phyloP scores from a whole-genome alignment of 2,329 filamentous ascomycete species.

The Exophiala viscosa region DNA sequence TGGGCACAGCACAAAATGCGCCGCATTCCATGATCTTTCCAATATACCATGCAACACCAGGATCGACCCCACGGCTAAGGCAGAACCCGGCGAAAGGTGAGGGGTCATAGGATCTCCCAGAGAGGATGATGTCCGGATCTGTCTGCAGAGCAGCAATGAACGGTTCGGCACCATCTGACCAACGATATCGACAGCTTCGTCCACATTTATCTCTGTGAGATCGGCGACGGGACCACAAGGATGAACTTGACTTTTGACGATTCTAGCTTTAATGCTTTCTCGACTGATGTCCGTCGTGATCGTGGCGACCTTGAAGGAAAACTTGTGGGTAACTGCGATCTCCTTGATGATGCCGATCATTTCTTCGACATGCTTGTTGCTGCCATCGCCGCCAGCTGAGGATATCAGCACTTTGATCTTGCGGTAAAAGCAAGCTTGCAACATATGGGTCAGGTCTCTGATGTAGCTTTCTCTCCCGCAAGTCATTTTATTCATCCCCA shows the following conservation, averaged over 20 bases:
- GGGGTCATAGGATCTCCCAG: constrained; percentile 44
- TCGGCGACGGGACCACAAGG: constrained; percentile 37
- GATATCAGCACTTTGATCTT: constrained; percentile 42
- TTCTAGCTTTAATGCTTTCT: background rate
- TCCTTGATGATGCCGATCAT: constrained; percentile 41
- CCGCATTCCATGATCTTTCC: constrained; percentile 53
- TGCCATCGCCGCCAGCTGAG: constrained; percentile 50
- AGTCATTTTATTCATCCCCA: constrained; percentile 36
- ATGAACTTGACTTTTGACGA: background rate
- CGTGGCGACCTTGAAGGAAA: constrained; percentile 26
- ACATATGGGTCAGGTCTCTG: constrained; percentile 42
- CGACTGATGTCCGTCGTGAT: background rate
- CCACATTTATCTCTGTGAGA: constrained; percentile 39
- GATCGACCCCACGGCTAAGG: constrained; percentile 33
- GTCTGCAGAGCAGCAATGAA: constrained; percentile 41
- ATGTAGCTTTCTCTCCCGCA: constrained; percentile 41
- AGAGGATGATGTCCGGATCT: constrained; percentile 48
- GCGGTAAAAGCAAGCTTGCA: constrained; percentile 35
- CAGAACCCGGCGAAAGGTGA: constrained; percentile 40
- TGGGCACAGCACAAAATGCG: constrained; percentile 49
- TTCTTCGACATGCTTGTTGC: constrained; percentile 42
- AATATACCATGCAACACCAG: constrained; percentile 47
- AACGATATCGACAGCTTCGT: constrained; percentile 38
- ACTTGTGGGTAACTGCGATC: constrained; percentile 31
- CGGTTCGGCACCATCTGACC: constrained; percentile 48